Evolutionary conservation across 805 yeast genomes (phyloP), one percentile per base, ranked within the genome.

Genomic region (Allodekkera sacchari): DNA sequence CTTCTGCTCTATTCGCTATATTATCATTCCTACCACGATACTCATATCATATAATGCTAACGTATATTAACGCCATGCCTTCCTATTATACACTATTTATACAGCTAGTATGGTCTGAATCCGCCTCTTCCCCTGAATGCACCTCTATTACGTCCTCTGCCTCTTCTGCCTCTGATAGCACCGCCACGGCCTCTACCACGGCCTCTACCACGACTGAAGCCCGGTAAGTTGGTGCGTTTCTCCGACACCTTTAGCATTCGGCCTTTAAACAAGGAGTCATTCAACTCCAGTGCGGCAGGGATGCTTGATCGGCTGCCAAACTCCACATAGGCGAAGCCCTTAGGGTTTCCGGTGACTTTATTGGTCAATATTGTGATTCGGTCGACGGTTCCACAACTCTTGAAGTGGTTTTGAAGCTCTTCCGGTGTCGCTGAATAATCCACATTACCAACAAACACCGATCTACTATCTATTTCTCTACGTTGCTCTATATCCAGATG

Each of bases 261-360:
- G 16, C 81, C 88, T 43, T 74, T 65, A 49, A 85, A 77, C 17
- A 63, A 58, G 1, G 78, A 61, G 19, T 80, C 89, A 46, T 83
- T 75, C 39, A 79, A 60, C 30, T 42, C 38, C 11, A 83, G 63
- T 2, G 94, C 94, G 38, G 68, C 64, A 13, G 70, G 61, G 6
- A 83, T 87, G 9, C 68, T 64, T n/a, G 66, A 64, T 9, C 73
- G 68, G 47, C 71, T 81, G n/a, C 76, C 69, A 49, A 83, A 85
- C 53, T 85, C 95, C 39, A 85, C 68, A 53, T 83, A 85, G 2
- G 95, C 95, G 58, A 68, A 83, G 1, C 95, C 95, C 55, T 80
- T 80, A 27, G 95, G 92, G 40, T 71, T 78, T 6, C 94, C 94
- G 0, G 92, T 76, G 44, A 61, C 56, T 53, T 77, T 79, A 57